Percentiles rank a stretch among this genome's conserved stretches.
Evolutionary conservation across 2,329 filamentous ascomycete genomes (phyloP).

Genomic region (Beauveria sp.): DNA sequence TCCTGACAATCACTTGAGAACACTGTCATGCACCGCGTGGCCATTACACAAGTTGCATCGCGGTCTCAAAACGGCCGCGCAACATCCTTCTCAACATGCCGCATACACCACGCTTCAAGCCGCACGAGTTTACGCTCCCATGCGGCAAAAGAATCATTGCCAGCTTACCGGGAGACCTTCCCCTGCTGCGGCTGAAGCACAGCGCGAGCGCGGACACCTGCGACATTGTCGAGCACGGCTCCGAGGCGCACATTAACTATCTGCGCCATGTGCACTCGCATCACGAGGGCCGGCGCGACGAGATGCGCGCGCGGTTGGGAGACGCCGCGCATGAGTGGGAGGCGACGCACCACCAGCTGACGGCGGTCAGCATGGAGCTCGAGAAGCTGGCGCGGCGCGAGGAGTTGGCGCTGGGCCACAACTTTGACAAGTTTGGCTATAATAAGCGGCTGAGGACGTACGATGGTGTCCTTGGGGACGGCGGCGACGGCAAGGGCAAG

Average conservation of each 20-base stretch:
- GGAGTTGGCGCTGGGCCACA: conserved; percentile 45
- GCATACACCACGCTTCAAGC: conserved; percentile 1
- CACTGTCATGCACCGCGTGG: no score
- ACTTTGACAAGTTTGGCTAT: conserved; percentile 57
- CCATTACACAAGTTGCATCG: no score
- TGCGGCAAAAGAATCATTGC: conserved; percentile 50
- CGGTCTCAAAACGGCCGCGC: no score
- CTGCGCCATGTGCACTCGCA: conserved; percentile 44
- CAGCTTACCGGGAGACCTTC: conserved; percentile 47
- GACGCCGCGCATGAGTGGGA: conserved; percentile 50
- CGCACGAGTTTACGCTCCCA: conserved; percentile 45
- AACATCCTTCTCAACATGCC: background rate
- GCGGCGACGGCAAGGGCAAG: conserved; percentile 10
- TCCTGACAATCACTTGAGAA: no score
- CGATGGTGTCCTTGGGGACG: conserved; percentile 16
- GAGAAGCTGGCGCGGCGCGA: conserved; percentile 46
- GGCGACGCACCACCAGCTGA: conserved; percentile 43
- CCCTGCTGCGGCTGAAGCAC: conserved; percentile 38
- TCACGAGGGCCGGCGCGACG: conserved; percentile 39
- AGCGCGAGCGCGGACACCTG: conserved; percentile 29
- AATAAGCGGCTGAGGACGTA: conserved; percentile 47
- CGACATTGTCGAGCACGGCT: conserved; percentile 52
- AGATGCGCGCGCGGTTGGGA: conserved; percentile 40
- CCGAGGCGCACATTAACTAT: conserved; percentile 35
- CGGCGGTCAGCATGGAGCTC: conserved; percentile 43